phyloP scores from a whole-genome alignment of 2,329 filamentous ascomycete genomes.

The Neocatenulostroma microsporum region DNA sequence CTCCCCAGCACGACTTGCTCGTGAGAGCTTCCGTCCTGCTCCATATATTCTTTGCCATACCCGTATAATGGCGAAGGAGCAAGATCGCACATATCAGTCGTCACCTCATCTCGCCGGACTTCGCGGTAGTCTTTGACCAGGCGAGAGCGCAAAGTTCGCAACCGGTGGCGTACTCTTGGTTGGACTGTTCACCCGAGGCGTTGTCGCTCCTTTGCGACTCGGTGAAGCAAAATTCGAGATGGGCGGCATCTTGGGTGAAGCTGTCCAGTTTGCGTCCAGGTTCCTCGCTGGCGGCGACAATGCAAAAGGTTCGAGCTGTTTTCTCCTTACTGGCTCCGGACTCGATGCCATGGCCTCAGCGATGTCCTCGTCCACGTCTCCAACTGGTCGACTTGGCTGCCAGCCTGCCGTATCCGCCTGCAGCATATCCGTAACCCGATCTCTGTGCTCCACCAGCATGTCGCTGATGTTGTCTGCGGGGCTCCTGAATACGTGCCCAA shows the following conservation, averaged over 20 bases:
- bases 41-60: no score
- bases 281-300: slow-evolving; percentile 7
- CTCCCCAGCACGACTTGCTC: no score
- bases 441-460: slow-evolving; percentile 49
- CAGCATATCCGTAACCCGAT: slow-evolving; percentile 44
- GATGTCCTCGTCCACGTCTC: slow-evolving; percentile 7
- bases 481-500: slow-evolving; percentile 47
- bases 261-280: neutral
- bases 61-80: no score
- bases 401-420: slow-evolving; percentile 35
- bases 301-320: slow-evolving; percentile 17
- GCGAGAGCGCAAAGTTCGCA: slow-evolving; percentile 1
- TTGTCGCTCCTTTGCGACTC: neutral
- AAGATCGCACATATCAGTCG: neutral
- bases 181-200: slow-evolving; percentile 1
- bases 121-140: neutral
- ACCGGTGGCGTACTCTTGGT: slow-evolving; percentile 1
- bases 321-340: slow-evolving; percentile 4
- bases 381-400: slow-evolving; percentile 8
- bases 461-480: slow-evolving; percentile 42
- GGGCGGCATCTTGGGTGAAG: neutral
- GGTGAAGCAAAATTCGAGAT: neutral
- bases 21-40: no score
- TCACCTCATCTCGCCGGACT: neutral
- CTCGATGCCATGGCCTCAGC: neutral